A percentile compares a stretch with the other conserved stretches of the same genome.
phyloP scores from a whole-genome alignment of 1,139 yeast genomes.

The Saccharomyces uvarum region DNA sequence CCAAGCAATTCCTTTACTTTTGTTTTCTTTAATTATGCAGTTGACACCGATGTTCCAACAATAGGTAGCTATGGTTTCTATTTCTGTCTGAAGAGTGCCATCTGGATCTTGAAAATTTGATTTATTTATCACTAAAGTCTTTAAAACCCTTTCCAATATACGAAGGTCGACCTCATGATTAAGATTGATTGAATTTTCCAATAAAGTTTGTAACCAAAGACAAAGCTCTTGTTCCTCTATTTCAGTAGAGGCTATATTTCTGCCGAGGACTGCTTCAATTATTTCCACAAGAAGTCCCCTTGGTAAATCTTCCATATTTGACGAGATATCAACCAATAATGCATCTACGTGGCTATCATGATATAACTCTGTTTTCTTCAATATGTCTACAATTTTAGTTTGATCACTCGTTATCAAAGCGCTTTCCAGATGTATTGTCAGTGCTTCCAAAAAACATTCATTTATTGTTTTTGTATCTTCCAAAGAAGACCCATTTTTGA shows the following conservation, averaged over 20 bases:
- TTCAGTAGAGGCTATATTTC: constrained; percentile 4
- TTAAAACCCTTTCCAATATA: background rate
- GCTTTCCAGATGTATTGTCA: constrained; percentile 3
- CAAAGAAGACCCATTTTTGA: background rate
- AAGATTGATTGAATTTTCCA: constrained; percentile 2
- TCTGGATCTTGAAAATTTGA: background rate
- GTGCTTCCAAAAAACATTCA: constrained; percentile 1
- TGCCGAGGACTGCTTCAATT: constrained; percentile 3
- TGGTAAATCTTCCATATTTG: constrained; percentile 4
- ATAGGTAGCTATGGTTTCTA: constrained; percentile 19
- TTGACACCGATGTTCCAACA: constrained; percentile 26
- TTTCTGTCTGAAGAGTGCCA: constrained; percentile 8
- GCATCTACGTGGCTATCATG: constrained; percentile 4
- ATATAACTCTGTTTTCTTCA: constrained; percentile 2
- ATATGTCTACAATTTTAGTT: background rate
- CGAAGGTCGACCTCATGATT: background rate
- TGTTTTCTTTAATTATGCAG: constrained; percentile 13
- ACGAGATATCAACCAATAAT: constrained; percentile 2
- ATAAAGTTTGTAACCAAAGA: constrained; percentile 8
- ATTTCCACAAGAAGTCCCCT: constrained; percentile 3
- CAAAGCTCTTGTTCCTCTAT: constrained; percentile 4
- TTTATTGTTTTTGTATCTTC: constrained; percentile 2
- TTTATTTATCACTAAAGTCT: background rate
- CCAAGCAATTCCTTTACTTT: constrained; percentile 13
- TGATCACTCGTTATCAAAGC: background rate